phyloP scores from a whole-genome alignment of 345 rosid genomes.

The Syzygium grande region DNA sequence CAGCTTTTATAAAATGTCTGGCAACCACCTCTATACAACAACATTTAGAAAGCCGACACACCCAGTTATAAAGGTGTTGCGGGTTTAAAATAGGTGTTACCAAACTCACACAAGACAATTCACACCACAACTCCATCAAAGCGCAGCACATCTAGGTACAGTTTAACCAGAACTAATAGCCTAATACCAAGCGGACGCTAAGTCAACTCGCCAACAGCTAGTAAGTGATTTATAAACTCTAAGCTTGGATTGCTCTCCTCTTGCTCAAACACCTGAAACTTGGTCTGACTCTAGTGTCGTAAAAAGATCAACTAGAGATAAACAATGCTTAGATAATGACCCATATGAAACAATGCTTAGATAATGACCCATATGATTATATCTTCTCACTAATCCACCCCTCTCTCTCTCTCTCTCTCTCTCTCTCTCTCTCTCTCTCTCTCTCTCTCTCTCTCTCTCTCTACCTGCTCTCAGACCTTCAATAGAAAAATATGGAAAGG shows the following conservation, averaged over 20 bases:
- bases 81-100: neutral
- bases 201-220: neutral
- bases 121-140: neutral
- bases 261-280: neutral
- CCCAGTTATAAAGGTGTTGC: neutral
- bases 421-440: too few species aligned
- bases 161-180: neutral
- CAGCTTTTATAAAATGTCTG: neutral
- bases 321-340: neutral
- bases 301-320: neutral
- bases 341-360: neutral
- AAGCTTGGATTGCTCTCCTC: neutral
- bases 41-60: neutral
- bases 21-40: neutral
- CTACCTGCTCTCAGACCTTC: too few species aligned
- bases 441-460: too few species aligned
- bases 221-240: neutral
- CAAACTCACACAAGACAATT: neutral
- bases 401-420: too few species aligned
- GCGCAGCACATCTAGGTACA: neutral
- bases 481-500: neutral
- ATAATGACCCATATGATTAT: neutral
- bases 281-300: neutral
- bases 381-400: neutral
- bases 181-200: neutral